Evolutionary conservation across 805 yeast species (phyloP).

Genomic region (Barnettozyma populi): DNA sequence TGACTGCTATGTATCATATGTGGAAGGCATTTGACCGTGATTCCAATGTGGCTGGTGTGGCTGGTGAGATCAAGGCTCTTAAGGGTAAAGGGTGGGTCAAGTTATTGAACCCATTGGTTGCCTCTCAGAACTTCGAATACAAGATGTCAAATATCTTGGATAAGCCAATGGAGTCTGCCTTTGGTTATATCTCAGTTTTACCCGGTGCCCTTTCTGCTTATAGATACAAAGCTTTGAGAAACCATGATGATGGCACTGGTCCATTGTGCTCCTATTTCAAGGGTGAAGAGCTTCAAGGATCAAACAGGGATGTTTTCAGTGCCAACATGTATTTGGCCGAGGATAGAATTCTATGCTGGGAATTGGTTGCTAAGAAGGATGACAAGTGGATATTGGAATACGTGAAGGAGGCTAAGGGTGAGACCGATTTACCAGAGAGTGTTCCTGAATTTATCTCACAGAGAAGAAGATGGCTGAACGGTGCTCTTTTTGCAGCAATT

Average conservation of each 20-base stretch:
- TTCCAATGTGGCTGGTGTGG: constrained; percentile 97
- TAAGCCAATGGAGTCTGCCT: constrained; percentile 87
- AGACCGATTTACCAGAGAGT: constrained; percentile 94
- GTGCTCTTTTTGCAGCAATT: constrained; percentile 94
- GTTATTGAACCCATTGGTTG: constrained; percentile 84
- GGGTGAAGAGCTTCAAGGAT: constrained; percentile 63
- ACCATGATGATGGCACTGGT: constrained; percentile 88
- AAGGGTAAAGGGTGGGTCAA: constrained; percentile 85
- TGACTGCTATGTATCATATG: constrained; percentile 79
- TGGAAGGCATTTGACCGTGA: constrained; percentile 98
- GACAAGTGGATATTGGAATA: constrained; percentile 88
- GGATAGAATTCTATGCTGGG: constrained; percentile 96
- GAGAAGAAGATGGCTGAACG: constrained; percentile 97
- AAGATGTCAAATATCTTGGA: constrained; percentile 95
- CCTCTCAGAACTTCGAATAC: constrained; percentile 94
- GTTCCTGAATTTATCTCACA: constrained; percentile 92
- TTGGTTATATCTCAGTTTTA: constrained; percentile 88
- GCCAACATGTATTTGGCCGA: constrained; percentile 98
- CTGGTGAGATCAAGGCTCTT: constrained; percentile 95
- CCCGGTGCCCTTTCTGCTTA: constrained; percentile 97
- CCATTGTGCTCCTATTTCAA: constrained; percentile 85
- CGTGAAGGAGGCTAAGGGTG: constrained; percentile 90
- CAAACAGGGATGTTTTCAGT: constrained; percentile 75
- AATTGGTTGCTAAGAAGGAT: constrained; percentile 77
- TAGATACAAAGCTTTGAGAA: constrained; percentile 78